These are phyloP conservation scores for Lepidium aucheri DNA, from an alignment of 345 rosid genomes.

Conservation along the genomic window DNA sequence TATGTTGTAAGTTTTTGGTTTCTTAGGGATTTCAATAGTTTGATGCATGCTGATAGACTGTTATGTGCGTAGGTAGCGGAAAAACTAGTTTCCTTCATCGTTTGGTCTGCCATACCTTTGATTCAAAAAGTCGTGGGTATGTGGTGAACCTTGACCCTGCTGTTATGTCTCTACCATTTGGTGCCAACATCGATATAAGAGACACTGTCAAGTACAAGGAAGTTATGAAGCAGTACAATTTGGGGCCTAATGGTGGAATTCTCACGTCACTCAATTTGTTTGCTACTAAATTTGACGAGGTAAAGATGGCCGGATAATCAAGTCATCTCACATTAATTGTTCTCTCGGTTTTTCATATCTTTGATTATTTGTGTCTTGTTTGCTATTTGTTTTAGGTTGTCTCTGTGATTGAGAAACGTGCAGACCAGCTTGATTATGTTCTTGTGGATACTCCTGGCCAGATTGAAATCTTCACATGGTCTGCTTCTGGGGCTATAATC, in stretches of 20 bases:
- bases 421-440: slow-evolving; percentile 81
- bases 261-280: slow-evolving; percentile 71
- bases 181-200: slow-evolving; percentile 74
- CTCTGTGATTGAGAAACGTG: slow-evolving; percentile 67
- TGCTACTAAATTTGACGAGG: slow-evolving; percentile 82
- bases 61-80: slow-evolving; percentile 49
- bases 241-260: slow-evolving; percentile 84
- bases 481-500: slow-evolving; percentile 89
- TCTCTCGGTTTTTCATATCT: neutral
- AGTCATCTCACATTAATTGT: neutral
- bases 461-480: slow-evolving; percentile 88
- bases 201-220: slow-evolving; percentile 76
- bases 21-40: neutral
- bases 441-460: slow-evolving; percentile 90
- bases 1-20: neutral
- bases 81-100: slow-evolving; percentile 73
- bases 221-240: slow-evolving; percentile 77
- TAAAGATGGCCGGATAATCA: slow-evolving; percentile 5
- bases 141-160: slow-evolving; percentile 87
- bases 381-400: slow-evolving; percentile 40
- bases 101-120: slow-evolving; percentile 64
- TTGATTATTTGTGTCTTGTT: neutral
- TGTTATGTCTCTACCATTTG: slow-evolving; percentile 72
- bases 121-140: slow-evolving; percentile 52
- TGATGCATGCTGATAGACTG: neutral